Evolutionary conservation across 352 stramenopile species (phyloP).

Genomic region (Phytophthora foliorum): DNA sequence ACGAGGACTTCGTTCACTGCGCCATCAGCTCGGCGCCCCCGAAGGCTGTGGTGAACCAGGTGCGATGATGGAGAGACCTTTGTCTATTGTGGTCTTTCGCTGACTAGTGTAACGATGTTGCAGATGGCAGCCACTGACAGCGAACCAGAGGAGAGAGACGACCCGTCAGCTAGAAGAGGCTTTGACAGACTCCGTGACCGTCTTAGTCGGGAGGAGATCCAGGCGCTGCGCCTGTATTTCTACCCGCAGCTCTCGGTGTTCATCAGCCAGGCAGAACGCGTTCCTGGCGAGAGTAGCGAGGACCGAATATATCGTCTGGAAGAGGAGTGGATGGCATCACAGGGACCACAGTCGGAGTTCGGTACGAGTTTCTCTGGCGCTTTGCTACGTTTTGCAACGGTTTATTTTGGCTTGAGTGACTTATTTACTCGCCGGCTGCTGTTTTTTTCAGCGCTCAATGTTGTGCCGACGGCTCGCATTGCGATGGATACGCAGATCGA

Average conservation of each 20-base stretch:
- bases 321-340: constrained; percentile 90
- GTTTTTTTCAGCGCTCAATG: constrained; percentile 76
- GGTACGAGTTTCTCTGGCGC: constrained; percentile 53
- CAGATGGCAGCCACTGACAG: constrained; percentile 45
- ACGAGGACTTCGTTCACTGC: constrained; percentile 89
- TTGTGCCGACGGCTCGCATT: constrained; percentile 73
- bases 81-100: constrained; percentile 13
- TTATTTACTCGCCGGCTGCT: neutral
- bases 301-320: constrained; percentile 91
- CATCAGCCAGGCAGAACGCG: constrained; percentile 83
- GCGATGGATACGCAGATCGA: constrained; percentile 88
- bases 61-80: constrained; percentile 22
- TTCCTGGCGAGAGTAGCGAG: constrained; percentile 83
- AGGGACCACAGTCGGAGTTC: constrained; percentile 90
- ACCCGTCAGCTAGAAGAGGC: constrained; percentile 61
- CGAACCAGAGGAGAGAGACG: constrained; percentile 69
- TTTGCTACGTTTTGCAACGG: neutral
- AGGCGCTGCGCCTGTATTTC: constrained; percentile 87
- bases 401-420: neutral
- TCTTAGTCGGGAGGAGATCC: constrained; percentile 88
- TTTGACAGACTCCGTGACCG: constrained; percentile 86
- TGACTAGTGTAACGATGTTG: constrained; percentile 5
- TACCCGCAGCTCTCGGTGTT: constrained; percentile 88
- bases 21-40: constrained; percentile 83
- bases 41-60: constrained; percentile 83